These are phyloP conservation scores for Acer campestre DNA, from an alignment of 345 rosid genomes.

Conservation along the genomic window DNA sequence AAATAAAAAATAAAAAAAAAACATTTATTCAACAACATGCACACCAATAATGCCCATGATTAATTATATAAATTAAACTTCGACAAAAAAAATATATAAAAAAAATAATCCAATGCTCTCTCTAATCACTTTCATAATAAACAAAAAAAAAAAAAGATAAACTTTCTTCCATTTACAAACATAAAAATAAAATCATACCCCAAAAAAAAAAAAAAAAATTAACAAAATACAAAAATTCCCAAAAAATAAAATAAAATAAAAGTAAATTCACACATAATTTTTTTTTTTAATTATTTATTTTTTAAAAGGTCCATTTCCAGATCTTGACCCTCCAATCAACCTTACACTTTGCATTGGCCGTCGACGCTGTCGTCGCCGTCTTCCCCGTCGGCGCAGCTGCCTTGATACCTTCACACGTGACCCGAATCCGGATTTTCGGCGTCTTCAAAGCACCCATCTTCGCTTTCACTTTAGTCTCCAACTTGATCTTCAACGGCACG, in stretches of 20 bases:
- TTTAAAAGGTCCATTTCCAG: slow-evolving; percentile 80
- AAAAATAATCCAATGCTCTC: background rate
- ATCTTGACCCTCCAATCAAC: slow-evolving; percentile 80
- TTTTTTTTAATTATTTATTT: background rate
- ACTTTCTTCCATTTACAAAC: slow-evolving; percentile 21
- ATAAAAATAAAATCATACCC: background rate
- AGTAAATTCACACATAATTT: slow-evolving; percentile 12
- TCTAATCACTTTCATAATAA: slow-evolving; percentile 5
- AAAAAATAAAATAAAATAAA: slow-evolving; percentile 6
- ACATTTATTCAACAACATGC: background rate
- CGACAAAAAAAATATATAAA: background rate
- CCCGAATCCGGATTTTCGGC: slow-evolving; percentile 64
- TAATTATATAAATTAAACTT: background rate
- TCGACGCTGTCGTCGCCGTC: slow-evolving; percentile 52
- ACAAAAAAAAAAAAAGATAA: background rate
- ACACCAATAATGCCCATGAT: background rate
- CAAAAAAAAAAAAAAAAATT: background rate
- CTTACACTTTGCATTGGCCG: slow-evolving; percentile 65
- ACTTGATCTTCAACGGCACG: slow-evolving; percentile 50
- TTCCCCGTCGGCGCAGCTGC: slow-evolving; percentile 61
- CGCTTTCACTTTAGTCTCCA: slow-evolving; percentile 67
- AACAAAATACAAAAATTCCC: background rate
- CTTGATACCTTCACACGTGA: slow-evolving; percentile 67
- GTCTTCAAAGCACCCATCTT: slow-evolving; percentile 67
- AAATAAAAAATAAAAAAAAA: no score